Percentiles rank a stretch among this genome's conserved stretches.
Conservation (phyloP, 2,329 filamentous ascomycete species). For the Calycina herbarum region DNA sequence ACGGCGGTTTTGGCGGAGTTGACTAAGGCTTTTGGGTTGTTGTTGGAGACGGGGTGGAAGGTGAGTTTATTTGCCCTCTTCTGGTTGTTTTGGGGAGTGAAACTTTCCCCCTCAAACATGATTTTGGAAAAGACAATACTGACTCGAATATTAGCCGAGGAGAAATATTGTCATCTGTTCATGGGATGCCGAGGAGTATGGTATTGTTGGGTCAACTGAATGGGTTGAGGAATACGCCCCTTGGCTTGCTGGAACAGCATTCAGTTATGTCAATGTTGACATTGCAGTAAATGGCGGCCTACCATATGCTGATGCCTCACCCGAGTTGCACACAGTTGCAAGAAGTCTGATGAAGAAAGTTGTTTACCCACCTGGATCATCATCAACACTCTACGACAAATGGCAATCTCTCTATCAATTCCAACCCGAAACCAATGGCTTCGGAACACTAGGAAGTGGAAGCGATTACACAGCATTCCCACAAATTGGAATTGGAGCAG, state of each 20-base stretch:
- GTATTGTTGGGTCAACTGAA: conserved; percentile 73
- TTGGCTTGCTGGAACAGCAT: conserved; percentile 59
- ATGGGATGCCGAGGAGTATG: conserved; percentile 74
- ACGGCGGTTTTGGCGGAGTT: conserved; percentile 75
- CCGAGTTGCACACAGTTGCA: conserved; percentile 7
- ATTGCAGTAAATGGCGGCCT: conserved; percentile 10
- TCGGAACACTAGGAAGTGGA: conserved; percentile 55
- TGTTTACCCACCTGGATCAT: conserved; percentile 39
- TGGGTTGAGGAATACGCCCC: conserved; percentile 79
- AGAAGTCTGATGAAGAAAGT: conserved; percentile 33
- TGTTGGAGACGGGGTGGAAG: conserved; percentile 71
- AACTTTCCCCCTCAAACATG: conserved; percentile 44
- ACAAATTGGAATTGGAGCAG: conserved; percentile 40
- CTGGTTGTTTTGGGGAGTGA: conserved; percentile 64
- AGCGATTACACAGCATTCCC: conserved; percentile 66
- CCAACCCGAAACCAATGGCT: neutral
- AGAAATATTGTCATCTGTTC: conserved; percentile 60
- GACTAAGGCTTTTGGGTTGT: conserved; percentile 68
- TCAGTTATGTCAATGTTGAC: conserved; percentile 31
- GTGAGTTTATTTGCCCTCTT: too few species aligned
- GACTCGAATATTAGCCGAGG: too few species aligned
- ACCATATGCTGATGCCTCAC: conserved; percentile 4
- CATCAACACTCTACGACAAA: conserved; percentile 38
- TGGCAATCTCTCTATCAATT: conserved; percentile 5
- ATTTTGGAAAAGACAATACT: too few species aligned